Conservation (phyloP, 179 eudicot genomes). For the Carnegiea gigantea region DNA sequence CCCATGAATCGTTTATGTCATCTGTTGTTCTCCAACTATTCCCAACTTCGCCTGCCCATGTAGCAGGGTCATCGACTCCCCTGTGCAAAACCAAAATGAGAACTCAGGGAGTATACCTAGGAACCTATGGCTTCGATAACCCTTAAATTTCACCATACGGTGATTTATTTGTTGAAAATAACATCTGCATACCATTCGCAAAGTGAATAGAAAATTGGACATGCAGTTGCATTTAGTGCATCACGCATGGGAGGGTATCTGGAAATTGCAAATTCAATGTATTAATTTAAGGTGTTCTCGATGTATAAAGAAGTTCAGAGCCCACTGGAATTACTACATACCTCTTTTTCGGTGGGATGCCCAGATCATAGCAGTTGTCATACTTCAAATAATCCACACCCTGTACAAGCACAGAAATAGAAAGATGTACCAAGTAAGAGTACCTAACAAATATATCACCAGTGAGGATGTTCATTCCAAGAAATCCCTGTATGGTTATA, state of each 20-base stretch:
- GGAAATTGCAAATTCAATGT: conserved; percentile 20
- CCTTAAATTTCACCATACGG: neutral
- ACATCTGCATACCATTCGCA: conserved; percentile 76
- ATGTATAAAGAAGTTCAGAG: conserved; percentile 6
- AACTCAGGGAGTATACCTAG: neutral
- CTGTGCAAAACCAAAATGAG: conserved; percentile 40
- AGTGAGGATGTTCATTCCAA: neutral
- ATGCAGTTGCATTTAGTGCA: conserved; percentile 79
- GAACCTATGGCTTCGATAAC: neutral
- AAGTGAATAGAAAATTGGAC: conserved; percentile 77
- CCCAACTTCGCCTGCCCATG: conserved; percentile 81
- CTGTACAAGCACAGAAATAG: conserved; percentile 36
- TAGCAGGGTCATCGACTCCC: conserved; percentile 94
- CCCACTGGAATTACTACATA: conserved; percentile 7
- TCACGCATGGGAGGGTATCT: conserved; percentile 99
- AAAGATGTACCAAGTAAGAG: neutral
- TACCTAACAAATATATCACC: neutral
- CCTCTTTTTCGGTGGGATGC: conserved; percentile 79
- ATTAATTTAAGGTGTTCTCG: neutral
- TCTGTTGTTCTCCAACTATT: conserved; percentile 98
- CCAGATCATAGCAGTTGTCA: conserved; percentile 92
- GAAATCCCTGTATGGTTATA: neutral
- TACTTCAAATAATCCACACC: conserved; percentile 96
- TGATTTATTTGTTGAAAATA: neutral
- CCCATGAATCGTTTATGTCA: conserved; percentile 93